Percentiles rank a stretch among this genome's conserved stretches.
Evolutionary conservation across 495 filamentous ascomycete species (phyloP).

Genomic region (Baudoinia panamericana): DNA sequence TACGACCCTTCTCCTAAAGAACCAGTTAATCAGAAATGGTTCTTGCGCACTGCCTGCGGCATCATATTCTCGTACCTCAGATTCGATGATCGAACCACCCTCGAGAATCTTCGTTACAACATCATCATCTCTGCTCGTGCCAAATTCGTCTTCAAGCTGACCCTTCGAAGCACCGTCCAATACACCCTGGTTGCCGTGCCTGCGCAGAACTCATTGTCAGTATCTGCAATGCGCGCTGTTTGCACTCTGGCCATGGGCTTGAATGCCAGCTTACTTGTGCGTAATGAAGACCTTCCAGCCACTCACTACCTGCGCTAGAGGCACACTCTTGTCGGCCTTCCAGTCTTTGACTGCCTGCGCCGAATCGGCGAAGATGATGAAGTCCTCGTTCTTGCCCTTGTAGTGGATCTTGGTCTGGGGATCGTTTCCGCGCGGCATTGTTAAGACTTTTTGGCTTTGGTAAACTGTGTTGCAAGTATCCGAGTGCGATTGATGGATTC

Average conservation of each 20-base stretch:
- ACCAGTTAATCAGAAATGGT: too few relatives aligned
- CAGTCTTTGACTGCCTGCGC: conserved; percentile 59
- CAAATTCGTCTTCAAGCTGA: conserved; percentile 74
- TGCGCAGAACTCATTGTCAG: conserved; percentile 29
- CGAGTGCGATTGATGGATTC: too few relatives aligned
- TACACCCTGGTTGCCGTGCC: conserved; percentile 75
- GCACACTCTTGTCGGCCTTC: conserved; percentile 64
- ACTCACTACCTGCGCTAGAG: conserved; percentile 72
- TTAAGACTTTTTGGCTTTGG: too few relatives aligned
- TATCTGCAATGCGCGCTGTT: conserved; percentile 3
- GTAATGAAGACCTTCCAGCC: conserved; percentile 84
- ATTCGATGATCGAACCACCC: conserved; percentile 42
- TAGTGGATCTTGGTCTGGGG: conserved; percentile 84
- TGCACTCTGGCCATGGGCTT: too few relatives aligned
- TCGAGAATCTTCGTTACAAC: conserved; percentile 68
- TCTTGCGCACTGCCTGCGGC: too few relatives aligned
- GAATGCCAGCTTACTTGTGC: conserved; percentile 57
- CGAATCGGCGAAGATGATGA: conserved; percentile 79
- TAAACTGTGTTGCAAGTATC: too few relatives aligned
- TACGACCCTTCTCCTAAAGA: too few relatives aligned
- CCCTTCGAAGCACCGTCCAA: conserved; percentile 61
- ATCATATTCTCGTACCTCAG: too few relatives aligned
- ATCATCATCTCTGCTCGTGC: conserved; percentile 61
- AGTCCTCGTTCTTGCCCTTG: conserved; percentile 81
- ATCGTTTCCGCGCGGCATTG: too few relatives aligned